Evolutionary conservation across 192 early-diverging fungal genomes (phyloP).

Genomic region (Entomortierella lignicola): DNA sequence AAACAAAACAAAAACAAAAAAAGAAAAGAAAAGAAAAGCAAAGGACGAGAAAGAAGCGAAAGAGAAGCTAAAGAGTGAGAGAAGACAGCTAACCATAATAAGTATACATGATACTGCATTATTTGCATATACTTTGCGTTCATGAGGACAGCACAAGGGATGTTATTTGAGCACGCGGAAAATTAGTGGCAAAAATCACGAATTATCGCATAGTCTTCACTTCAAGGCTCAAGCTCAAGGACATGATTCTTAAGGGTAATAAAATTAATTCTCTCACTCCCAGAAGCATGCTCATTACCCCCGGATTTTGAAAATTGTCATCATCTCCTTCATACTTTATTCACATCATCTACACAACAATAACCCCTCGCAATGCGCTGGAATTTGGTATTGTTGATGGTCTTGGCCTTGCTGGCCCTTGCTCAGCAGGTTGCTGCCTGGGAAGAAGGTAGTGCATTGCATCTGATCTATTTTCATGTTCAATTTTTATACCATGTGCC

Average conservation of each 20-base stretch:
- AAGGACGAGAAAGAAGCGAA: background rate
- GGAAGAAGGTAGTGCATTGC: conserved; percentile 42
- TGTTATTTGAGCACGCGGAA: background rate
- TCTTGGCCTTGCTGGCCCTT: conserved; percentile 48
- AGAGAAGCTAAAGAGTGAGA: background rate
- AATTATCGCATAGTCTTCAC: too few species aligned
- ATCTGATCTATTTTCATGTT: background rate
- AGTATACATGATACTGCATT: too few species aligned
- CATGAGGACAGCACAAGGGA: too few species aligned
- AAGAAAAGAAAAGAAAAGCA: background rate
- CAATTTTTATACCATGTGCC: background rate
- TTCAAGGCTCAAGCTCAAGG: too few species aligned
- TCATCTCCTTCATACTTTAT: background rate
- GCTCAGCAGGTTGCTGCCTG: conserved; percentile 40
- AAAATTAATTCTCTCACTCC: background rate
- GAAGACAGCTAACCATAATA: too few species aligned
- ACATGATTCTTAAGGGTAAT: conserved; percentile 21
- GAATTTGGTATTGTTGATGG: conserved; percentile 50
- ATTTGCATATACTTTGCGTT: too few species aligned
- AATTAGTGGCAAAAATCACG: background rate
- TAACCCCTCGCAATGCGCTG: conserved; percentile 31
- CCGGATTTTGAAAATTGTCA: background rate
- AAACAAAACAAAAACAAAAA: too few species aligned
- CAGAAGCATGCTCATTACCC: background rate
- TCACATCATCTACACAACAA: conserved; percentile 1